Evolutionary conservation across 164 flowering plant genomes (phyloP).

Genomic region (Dillenia suffruticosa): DNA sequence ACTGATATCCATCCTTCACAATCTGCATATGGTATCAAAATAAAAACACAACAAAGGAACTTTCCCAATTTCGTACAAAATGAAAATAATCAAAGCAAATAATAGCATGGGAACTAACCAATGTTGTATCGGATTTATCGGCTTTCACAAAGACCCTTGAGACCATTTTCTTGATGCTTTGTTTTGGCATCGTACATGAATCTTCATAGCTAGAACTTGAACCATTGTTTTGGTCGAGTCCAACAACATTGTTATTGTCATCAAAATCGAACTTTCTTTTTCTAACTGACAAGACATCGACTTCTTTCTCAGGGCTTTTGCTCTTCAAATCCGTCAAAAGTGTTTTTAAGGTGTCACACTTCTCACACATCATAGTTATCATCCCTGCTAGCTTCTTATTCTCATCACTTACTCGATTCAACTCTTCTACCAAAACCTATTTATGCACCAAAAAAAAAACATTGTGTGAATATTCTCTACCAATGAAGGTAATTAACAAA

Average conservation of each 20-base stretch:
- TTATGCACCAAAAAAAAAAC: constrained; percentile 13
- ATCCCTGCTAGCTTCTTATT: constrained; percentile 44
- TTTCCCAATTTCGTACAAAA: background rate
- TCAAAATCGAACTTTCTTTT: constrained; percentile 34
- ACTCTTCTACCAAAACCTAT: constrained; percentile 24
- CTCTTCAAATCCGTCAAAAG: constrained; percentile 30
- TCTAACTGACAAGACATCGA: constrained; percentile 4
- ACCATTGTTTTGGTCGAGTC: constrained; percentile 15
- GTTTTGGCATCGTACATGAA: constrained; percentile 29
- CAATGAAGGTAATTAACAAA: background rate
- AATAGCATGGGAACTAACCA: constrained; percentile 36
- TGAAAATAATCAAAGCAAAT: background rate
- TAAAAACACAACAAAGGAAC: background rate
- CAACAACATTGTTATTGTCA: constrained; percentile 9
- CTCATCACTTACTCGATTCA: constrained; percentile 33
- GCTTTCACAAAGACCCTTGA: constrained; percentile 35
- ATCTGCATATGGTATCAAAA: too few species aligned
- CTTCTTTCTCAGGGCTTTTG: constrained; percentile 13
- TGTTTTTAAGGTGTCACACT: constrained; percentile 31
- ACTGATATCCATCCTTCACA: constrained; percentile 57
- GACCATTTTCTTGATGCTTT: constrained; percentile 34
- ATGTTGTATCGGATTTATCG: constrained; percentile 50
- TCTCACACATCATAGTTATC: constrained; percentile 28
- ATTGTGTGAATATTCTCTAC: background rate
- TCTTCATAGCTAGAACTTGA: constrained; percentile 57